These are phyloP conservation scores for Colletotrichum higginsianum DNA, from an alignment of 2,329 filamentous ascomycete species.

Conservation along the genomic window DNA sequence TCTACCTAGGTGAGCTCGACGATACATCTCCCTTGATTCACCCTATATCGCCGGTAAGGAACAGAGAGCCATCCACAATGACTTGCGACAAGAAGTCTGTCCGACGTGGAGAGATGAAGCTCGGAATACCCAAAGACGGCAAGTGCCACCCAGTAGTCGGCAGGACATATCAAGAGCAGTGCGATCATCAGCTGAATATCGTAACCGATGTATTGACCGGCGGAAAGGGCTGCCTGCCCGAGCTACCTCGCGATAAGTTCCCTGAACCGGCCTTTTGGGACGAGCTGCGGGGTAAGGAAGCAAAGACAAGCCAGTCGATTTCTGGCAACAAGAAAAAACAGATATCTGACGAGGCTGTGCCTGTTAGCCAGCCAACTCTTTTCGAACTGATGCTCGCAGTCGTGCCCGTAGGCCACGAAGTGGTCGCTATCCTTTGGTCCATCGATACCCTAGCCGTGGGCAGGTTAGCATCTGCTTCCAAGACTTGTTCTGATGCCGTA, in stretches of 20 bases:
- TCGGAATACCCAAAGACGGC: constrained; percentile 4
- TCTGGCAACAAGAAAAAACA: too few relatives aligned
- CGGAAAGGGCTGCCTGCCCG: neutral
- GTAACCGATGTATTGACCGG: neutral
- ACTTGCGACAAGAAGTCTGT: neutral
- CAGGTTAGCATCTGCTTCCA: constrained; percentile 22
- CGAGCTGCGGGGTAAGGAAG: neutral
- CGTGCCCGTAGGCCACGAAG: neutral
- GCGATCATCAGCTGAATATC: neutral
- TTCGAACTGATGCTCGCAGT: neutral
- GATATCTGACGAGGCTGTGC: too few relatives aligned
- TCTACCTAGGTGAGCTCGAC: too few relatives aligned
- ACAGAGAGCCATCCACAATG: neutral
- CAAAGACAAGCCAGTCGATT: neutral
- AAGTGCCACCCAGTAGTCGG: constrained; percentile 21
- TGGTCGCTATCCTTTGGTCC: constrained; percentile 16
- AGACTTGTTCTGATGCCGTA: constrained; percentile 12
- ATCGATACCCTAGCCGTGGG: constrained; percentile 12
- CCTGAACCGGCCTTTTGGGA: constrained; percentile 16
- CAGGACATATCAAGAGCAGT: constrained; percentile 1
- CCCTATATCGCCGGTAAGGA: neutral
- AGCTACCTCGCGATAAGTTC: neutral
- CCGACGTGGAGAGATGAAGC: neutral
- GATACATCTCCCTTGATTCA: neutral
- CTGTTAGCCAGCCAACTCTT: neutral